These are phyloP conservation scores for Jacaranda copaia DNA, from an alignment of 257 asterid genomes.

Conservation along the genomic window DNA sequence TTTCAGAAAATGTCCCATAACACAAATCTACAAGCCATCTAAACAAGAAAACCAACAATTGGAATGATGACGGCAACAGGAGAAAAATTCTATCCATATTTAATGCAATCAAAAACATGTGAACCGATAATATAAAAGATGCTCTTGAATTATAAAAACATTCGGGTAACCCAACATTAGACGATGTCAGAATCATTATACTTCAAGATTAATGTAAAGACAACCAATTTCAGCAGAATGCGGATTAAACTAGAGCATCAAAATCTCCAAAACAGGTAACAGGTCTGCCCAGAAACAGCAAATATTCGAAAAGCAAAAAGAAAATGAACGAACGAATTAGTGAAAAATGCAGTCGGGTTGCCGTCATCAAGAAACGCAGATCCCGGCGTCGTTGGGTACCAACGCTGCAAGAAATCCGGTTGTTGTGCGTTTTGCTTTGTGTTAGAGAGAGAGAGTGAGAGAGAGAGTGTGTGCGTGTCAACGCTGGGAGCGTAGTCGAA, in stretches of 20 bases:
- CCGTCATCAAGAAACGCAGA: conserved; percentile 64
- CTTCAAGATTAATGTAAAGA: conserved; percentile 32
- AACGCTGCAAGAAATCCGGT: conserved; percentile 47
- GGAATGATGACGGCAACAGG: conserved; percentile 29
- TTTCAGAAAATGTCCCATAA: conserved; percentile 14
- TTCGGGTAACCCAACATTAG: conserved; percentile 26
- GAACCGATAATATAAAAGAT: conserved; percentile 45
- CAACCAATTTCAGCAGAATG: conserved; percentile 51
- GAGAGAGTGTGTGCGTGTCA: background rate
- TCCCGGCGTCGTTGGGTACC: conserved; percentile 59
- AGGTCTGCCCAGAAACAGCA: conserved; percentile 30
- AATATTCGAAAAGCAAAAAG: conserved; percentile 7
- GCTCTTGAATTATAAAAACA: conserved; percentile 32
- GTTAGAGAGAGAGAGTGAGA: conserved; percentile 29
- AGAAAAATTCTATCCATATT: background rate
- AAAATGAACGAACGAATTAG: conserved; percentile 41
- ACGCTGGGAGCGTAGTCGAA: conserved; percentile 41
- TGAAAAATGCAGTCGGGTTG: conserved; percentile 36
- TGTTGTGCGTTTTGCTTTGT: conserved; percentile 38
- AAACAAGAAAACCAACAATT: background rate
- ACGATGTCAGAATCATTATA: conserved; percentile 30
- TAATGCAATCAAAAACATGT: conserved; percentile 17
- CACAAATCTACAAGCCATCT: conserved; percentile 31
- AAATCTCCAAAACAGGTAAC: conserved; percentile 31
- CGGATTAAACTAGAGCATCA: conserved; percentile 31